A percentile compares a stretch with the other conserved stretches of the same genome.
Conservation (phyloP, 352 stramenopile species). For the Sclerospora graminicola region DNA sequence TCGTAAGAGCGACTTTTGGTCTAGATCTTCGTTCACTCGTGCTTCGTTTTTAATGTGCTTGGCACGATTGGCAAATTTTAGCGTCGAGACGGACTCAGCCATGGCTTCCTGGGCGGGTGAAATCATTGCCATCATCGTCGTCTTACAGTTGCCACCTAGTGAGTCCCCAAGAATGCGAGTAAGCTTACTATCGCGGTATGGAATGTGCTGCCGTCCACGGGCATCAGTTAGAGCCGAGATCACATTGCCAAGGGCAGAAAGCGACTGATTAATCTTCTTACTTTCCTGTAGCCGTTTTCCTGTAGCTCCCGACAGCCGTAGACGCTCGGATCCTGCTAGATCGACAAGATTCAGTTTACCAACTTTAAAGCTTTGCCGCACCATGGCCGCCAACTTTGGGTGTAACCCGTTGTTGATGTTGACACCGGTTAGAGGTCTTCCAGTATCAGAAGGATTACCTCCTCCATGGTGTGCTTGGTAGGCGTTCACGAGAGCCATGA, state of each 20-base stretch:
- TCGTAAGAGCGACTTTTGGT: slow-evolving; percentile 49
- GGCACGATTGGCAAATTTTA: slow-evolving; percentile 93
- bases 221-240: slow-evolving; percentile 88
- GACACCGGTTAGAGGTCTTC: no score
- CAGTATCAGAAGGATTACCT: no score
- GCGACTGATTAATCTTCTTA: slow-evolving; percentile 84
- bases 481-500: slow-evolving; percentile 1
- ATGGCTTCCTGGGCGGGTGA: slow-evolving; percentile 91
- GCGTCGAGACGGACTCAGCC: slow-evolving; percentile 90
- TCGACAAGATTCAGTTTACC: slow-evolving; percentile 90
- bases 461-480: no score
- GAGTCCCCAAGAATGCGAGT: slow-evolving; percentile 96
- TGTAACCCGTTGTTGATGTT: no score
- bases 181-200: slow-evolving; percentile 97
- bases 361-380: slow-evolving; percentile 68
- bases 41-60: slow-evolving; percentile 90
- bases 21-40: slow-evolving; percentile 80
- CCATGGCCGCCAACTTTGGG: slow-evolving; percentile 8
- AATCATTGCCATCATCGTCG: slow-evolving; percentile 95
- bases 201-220: slow-evolving; percentile 70
- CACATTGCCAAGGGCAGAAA: slow-evolving; percentile 90
- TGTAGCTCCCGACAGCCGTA: slow-evolving; percentile 69
- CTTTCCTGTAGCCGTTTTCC: slow-evolving; percentile 77
- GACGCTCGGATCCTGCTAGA: slow-evolving; percentile 82
- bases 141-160: slow-evolving; percentile 91